Evolutionary conservation across 2,329 filamentous ascomycete species (phyloP), one percentile per base, ranked within the genome.

Genomic region (Aureobasidium sp.): DNA sequence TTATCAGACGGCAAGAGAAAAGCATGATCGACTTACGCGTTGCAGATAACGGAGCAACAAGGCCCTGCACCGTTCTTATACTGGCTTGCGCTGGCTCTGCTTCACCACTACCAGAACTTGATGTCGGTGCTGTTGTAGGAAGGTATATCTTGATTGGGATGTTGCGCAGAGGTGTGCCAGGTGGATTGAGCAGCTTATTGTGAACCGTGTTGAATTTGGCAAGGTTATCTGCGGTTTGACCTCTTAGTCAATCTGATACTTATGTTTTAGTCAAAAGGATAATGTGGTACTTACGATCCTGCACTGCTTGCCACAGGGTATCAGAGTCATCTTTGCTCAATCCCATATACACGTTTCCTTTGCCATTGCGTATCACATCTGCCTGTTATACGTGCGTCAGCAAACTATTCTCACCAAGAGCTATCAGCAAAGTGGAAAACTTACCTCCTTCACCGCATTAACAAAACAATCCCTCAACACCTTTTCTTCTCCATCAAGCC

Each of bases 121-220:
- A 78, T 73, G 63, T 15, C 13, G 53, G 8, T 15, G 77, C 72
- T 3, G 78, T 73, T 63, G 82, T 79, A 0, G 89, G 84, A 0
- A 97, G 85, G 75, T 97, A 99, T 61, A 97, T 78, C 61, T 92
- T 87, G 42, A 97, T 76, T 0, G 94, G 94, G n/a, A 97, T 81
- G 74, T 96, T 87, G 64, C 87, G 87, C 58, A 97, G 82, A 20
- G 87, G 84, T 7, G 85, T 84, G 1, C 90, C 86, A 23, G 79
- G 79, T 3, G 88, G 84, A 69, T 89, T 88, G 64, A 97, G 83
- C 2, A 97, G 83, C 65, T 87, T 87, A 65, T 81, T 84, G 71
- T 92, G 88, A 68, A 97, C 86, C 63, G 84, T 84, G 70, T 84
- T 82, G 76, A 89, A 97, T 44, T 86, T 79, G 9, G 78, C 67